Evolutionary conservation across 2,329 filamentous ascomycete species (phyloP), one percentile per base, ranked within the genome.

Genomic region (Hymenoscyphus fructigenus): DNA sequence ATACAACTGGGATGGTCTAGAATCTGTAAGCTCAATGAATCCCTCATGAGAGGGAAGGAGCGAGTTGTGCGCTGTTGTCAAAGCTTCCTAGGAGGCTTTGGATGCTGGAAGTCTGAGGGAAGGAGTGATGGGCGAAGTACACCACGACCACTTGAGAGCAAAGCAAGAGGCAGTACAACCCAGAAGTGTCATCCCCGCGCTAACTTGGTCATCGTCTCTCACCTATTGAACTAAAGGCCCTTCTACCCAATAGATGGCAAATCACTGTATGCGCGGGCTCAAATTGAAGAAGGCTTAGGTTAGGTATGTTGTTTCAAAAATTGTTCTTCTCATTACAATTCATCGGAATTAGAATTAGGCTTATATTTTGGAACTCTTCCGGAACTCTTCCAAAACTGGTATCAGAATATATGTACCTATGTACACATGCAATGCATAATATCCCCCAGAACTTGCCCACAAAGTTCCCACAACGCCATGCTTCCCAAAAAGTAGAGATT

Each of bases 401-500:
- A 26, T 26, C 47, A 53, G 10, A 53, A 20, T 53, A 23, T 26
- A 26, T 53, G 47, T 50, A 50, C 44, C n/a, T 23, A 23, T 50
- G 44, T 53, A 53, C 47, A 53, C n/a, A 47, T 47, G n/a, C 7
- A 9, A 23, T 50, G 47, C 47, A 20, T 20, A 47, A 47, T 26
- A 26, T 23, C 14, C 23, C 17, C 47, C 20, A 23, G 5, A 53
- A 53, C 23, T 53, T 53, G 20, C 20, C 5, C n/a, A 20, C 10
- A 5, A 50, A 53, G 47, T 53, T 53, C 47, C 47, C 47, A 23
- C 47, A 23, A 23, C 47, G 47, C 47, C 47, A 53, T 14, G 47
- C 47, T 53, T 53, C 47, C 47, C 47, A 23, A 23, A 50, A 26
- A 53, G 47, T 26, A 53, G 47, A 50, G 47, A 53, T 10, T 53